Base-by-base conservation (phyloP, 768 basidiomycete species). In the Gloeopeniophorella convolvens region DNA sequence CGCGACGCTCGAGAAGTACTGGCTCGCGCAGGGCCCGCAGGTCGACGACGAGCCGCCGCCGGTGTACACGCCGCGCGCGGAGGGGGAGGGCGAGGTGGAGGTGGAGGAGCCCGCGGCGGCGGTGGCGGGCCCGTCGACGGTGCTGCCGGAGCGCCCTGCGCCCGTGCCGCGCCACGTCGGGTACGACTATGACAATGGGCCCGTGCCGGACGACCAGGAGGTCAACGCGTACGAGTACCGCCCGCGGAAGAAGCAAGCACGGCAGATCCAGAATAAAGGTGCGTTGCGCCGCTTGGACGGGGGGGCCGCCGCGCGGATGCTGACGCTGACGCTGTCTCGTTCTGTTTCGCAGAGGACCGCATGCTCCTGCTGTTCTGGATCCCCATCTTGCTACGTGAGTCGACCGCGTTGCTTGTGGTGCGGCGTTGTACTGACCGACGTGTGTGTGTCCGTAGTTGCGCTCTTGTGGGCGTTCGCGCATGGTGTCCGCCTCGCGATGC, bases 321-420 rank as follows among this genome's bases (percentile, higher is more conserved):
- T 12, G 4, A 8, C 7, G 18, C 12, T 32, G 26, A 48, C 24
- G 45, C 24, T 50, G n/a, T n/a, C n/a, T n/a, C n/a, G n/a, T n/a
- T 59, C 12, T 36, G 13, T 21, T 32, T 54, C 50, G 26, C 60
- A 89, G 87, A 84, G 67, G 89, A 92, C 63, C 82, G 80, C 34
- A 92, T 92, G 89, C 76, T 92, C 39, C 61, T 88, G 30, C 62
- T 85, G 34, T 92, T 92, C 71, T 92, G 89, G 89, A 72, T 92
- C 59, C 89, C 89, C 15, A 87, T 91, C 60, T 71, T 92, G 8
- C 65, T 90, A 51, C 66, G 88, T 91, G 59, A 70, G 87, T 80
- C 9, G 21, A 35, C 26, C 1, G 21, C 2, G 18, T 34, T 16
- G 0, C n/a, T 4, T 21, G 6, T 57, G 33, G 26, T 34, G n/a